Evolutionary conservation across 176 grass and related monocot species (phyloP), one percentile per base, ranked within the genome.

Genomic region (Saccharum spontaneum): DNA sequence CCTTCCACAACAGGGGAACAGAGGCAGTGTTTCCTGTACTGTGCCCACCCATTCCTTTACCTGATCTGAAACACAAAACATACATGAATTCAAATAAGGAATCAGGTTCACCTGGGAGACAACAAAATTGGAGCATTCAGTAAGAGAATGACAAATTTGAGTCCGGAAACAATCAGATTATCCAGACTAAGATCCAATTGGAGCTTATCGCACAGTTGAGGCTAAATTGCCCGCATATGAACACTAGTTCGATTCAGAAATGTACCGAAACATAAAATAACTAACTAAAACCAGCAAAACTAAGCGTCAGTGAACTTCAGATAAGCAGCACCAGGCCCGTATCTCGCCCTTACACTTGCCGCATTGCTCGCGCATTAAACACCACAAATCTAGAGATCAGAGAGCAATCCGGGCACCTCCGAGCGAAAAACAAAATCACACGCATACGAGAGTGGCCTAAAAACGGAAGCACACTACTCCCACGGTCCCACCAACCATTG

Each of bases 21-120:
- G 62, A 63, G 49, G 1, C 22, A 15, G 48, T 31, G 37, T 46
- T 69, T 16, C 49, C 20, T n/a, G 63, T 17, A 76, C 70, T 40
- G 39, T 85, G 70, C 28, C 22, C 39, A 76, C 30, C 77, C 82
- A 85, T 89, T 28, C 23, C 39, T 67, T 70, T 52, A 48, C 77
- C 10, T 79, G 87, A 81, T 63, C 67, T 72, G 67, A 41, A 20
- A 55, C 36, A 59, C 80, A 82, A 60, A 82, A 72, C n/a, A 5
- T 38, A 44, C 8, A 59, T 43, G 10, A 71, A 82, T 17, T 44
- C 45, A 66, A 57, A 30, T 15, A 37, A 59, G 71, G 16, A 26
- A 63, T 65, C 40, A 75, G 28, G 17, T 49, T 65, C 11, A 37
- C 7, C 40, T 38, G 34, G 48, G 3, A 33, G 40, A 23, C 23